phyloP scores from a whole-genome alignment of 441 rosid genomes.

The Erodium trifolium region DNA sequence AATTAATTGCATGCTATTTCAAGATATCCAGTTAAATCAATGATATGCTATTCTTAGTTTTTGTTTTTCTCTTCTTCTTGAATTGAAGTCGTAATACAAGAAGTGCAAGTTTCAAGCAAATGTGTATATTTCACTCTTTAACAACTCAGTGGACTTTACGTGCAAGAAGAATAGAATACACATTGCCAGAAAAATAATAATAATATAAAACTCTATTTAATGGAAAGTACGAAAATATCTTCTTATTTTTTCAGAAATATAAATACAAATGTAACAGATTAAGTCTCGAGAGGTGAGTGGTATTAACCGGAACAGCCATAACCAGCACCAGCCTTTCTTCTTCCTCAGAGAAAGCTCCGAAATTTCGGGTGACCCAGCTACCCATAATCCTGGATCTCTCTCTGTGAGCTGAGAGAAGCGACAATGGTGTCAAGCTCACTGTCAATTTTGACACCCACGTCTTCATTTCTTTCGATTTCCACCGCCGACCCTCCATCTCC shows the following conservation, averaged over 20 bases:
- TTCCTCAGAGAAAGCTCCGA: background rate
- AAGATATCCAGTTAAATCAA: too few relatives aligned
- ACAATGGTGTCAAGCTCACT: constrained; percentile 32
- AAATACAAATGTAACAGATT: background rate
- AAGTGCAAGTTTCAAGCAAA: too few relatives aligned
- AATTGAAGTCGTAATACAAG: too few relatives aligned
- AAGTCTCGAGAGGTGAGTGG: constrained; percentile 1
- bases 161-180: too few relatives aligned
- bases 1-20: too few relatives aligned
- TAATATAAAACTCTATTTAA: too few relatives aligned
- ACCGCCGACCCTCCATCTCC: constrained; percentile 21
- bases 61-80: too few relatives aligned
- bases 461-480: constrained; percentile 23
- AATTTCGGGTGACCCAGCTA: background rate
- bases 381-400: constrained; percentile 6
- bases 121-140: too few relatives aligned
- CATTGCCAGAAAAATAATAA: too few relatives aligned
- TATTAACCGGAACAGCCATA: background rate
- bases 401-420: constrained; percentile 16
- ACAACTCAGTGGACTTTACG: too few relatives aligned
- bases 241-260: too few relatives aligned
- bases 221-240: background rate
- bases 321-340: background rate
- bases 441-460: constrained; percentile 31
- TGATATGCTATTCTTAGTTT: too few relatives aligned